phyloP scores from a whole-genome alignment of 2,329 filamentous ascomycete genomes.

The Calonectria montana region DNA sequence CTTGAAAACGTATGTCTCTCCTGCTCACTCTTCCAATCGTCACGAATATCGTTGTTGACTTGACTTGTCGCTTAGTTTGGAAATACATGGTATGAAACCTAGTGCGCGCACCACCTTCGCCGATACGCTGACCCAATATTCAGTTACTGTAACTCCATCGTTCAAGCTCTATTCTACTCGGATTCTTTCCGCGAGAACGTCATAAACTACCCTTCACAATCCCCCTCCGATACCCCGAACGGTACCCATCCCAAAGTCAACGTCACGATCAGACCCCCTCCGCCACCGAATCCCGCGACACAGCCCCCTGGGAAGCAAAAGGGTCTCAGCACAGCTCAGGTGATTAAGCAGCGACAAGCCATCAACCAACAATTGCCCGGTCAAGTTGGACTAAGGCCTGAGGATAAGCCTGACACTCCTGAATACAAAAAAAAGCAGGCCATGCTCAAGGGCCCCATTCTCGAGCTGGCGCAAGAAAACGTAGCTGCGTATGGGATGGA shows the following conservation, averaged over 20 bases:
- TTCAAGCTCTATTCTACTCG: constrained; percentile 97
- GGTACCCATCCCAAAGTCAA: constrained; percentile 66
- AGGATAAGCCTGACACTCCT: constrained; percentile 93
- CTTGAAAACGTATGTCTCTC: constrained; percentile 87
- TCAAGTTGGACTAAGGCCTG: constrained; percentile 72
- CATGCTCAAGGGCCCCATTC: constrained; percentile 85
- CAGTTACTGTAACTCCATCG: constrained; percentile 98
- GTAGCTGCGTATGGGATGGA: constrained; percentile 87
- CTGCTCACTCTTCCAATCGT: constrained; percentile 16
- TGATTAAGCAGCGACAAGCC: constrained; percentile 66
- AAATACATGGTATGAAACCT: constrained; percentile 86
- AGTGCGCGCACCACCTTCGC: constrained; percentile 9
- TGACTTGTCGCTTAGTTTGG: constrained; percentile 77
- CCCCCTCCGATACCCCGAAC: constrained; percentile 76
- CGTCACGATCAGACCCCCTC: constrained; percentile 70
- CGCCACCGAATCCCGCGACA: constrained; percentile 58
- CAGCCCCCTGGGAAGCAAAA: constrained; percentile 57
- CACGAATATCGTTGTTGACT: constrained; percentile 32
- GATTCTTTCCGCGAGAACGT: constrained; percentile 94
- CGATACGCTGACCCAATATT: constrained; percentile 32
- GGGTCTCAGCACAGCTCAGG: constrained; percentile 65
- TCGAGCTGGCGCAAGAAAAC: constrained; percentile 87
- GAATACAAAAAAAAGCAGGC: constrained; percentile 99
- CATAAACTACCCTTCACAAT: constrained; percentile 85
- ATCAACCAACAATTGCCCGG: constrained; percentile 66